Percentiles rank a stretch among this genome's conserved stretches.
Evolutionary conservation across 306 rosid species (phyloP).

Genomic region (Cicer cuneatum): DNA sequence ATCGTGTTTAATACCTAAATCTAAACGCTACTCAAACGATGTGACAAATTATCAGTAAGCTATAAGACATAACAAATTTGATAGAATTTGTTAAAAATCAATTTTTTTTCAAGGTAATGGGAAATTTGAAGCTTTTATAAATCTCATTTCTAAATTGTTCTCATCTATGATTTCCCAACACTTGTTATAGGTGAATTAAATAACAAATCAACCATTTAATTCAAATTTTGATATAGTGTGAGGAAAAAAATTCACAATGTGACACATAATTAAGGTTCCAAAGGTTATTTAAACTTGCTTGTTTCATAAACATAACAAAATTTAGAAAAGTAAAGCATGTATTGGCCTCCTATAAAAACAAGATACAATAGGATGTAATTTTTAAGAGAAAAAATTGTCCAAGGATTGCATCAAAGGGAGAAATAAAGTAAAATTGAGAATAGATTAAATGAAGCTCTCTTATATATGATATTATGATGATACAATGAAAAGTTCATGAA

Average conservation of each 20-base stretch:
- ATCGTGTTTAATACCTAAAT: no score
- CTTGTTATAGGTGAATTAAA: no score
- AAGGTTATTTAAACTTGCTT: no score
- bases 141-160: background rate
- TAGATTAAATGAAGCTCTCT: background rate
- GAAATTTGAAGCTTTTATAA: background rate
- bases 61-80: no score
- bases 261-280: no score
- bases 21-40: no score
- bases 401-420: background rate
- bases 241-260: no score
- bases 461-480: background rate
- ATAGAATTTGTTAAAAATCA: background rate
- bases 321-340: no score
- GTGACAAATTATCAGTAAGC: no score
- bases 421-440: background rate
- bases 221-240: no score
- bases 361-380: background rate
- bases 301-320: no score
- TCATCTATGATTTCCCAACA: background rate
- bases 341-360: background rate
- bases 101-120: background rate
- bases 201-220: background rate
- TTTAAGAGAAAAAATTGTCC: background rate
- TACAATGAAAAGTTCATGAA: slow-evolving; percentile 20